Conservation (phyloP, 2,329 filamentous ascomycete genomes). For the Harringtonia lauricola region DNA sequence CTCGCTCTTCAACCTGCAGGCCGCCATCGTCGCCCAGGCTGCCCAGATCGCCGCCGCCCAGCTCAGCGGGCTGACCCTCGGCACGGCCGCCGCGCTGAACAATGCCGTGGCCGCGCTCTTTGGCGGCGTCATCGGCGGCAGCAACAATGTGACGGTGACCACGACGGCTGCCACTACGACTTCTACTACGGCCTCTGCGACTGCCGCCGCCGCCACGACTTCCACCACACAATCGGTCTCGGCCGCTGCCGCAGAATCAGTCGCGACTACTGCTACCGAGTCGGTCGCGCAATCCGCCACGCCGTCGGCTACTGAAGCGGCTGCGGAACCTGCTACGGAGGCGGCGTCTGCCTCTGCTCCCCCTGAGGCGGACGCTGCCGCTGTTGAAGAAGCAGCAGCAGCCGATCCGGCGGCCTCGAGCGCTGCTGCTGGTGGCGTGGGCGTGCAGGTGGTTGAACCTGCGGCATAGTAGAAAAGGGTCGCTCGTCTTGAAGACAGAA, state of each 20-base stretch:
- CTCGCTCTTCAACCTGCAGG: constrained; percentile 18
- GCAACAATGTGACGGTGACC: background rate
- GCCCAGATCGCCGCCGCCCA: constrained; percentile 18
- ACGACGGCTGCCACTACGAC: background rate
- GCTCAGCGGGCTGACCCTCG: constrained; percentile 15
- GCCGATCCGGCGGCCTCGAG: background rate
- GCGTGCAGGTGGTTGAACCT: constrained; percentile 9
- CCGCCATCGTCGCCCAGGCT: constrained; percentile 16
- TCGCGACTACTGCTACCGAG: background rate
- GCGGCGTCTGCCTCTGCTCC: background rate
- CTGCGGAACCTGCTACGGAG: background rate
- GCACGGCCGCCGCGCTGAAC: constrained; percentile 8
- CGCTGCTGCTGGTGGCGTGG: constrained; percentile 4
- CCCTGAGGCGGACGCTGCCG: background rate
- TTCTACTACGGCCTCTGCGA: background rate
- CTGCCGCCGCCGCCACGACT: background rate
- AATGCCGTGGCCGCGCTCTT: constrained; percentile 6
- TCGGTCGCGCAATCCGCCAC: no score
- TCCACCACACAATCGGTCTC: background rate
- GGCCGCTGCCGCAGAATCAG: background rate
- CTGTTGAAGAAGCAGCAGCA: background rate
- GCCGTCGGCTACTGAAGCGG: background rate
- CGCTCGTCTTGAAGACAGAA: no score
- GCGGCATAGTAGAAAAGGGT: no score
- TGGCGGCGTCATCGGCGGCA: background rate